Conservation (phyloP, 495 filamentous ascomycete genomes). For the Daldinia loculata region DNA sequence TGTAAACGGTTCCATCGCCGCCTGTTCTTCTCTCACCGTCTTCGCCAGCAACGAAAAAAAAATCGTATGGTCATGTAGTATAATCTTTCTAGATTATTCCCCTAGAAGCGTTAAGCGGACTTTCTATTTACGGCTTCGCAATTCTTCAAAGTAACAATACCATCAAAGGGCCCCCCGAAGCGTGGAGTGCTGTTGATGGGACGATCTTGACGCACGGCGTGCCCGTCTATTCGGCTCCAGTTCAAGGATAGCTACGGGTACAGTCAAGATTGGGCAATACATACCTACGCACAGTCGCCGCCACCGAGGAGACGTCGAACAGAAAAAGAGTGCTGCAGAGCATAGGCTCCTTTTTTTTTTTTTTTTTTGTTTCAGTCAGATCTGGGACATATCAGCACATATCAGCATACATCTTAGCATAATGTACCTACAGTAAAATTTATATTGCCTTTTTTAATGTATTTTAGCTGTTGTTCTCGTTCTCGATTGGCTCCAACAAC, state of each 20-base stretch:
- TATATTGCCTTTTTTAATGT: conserved; percentile 14
- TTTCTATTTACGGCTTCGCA: neutral
- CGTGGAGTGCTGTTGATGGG: conserved; percentile 22
- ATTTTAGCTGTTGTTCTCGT: conserved; percentile 7
- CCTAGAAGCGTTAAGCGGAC: neutral
- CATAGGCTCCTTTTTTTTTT: conserved; percentile 25
- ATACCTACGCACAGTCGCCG: conserved; percentile 32
- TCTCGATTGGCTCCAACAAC: conserved; percentile 30
- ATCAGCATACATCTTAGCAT: conserved; percentile 14
- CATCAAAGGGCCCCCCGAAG: conserved; percentile 10
- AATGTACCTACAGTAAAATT: conserved; percentile 22
- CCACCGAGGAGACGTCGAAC: conserved; percentile 38
- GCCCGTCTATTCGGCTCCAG: conserved; percentile 38
- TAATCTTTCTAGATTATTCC: neutral
- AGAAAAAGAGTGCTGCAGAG: conserved; percentile 38
- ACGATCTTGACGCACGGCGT: conserved; percentile 38
- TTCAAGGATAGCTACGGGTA: conserved; percentile 26
- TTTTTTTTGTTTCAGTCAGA: conserved; percentile 46
- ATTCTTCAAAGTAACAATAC: conserved; percentile 8
- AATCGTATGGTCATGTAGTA: neutral
- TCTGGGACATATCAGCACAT: conserved; percentile 49
- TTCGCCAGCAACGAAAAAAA: neutral
- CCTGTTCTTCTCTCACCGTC: conserved; percentile 17
- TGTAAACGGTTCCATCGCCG: conserved; percentile 32
- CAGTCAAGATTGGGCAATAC: conserved; percentile 29